Base-by-base conservation (phyloP, 495 filamentous ascomycete genomes). In the Tuber brumale region DNA sequence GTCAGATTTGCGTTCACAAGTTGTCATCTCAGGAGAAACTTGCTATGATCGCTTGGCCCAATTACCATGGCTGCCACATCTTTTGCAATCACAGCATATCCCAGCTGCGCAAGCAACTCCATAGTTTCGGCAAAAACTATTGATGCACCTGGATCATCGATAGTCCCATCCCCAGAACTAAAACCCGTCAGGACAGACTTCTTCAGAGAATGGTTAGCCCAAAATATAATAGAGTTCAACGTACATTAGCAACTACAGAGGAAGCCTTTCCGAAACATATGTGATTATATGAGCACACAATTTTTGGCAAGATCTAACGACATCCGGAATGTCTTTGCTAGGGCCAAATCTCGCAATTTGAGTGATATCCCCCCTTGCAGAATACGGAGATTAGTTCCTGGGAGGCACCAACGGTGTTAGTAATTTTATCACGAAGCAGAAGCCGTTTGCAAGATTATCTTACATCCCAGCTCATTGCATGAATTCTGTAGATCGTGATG, bases 281-380 rank as follows among this genome's bases (percentile, higher is more conserved):
- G 85, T 84, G 42, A 86, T 81, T 69, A 93, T 87, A 6, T 87
- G 87, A 43, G 86, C 86, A 71, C 92, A 87, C 82, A 96, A 91
- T 80, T 92, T 90, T 12, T 89, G 89, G 77, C 94, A 97, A 14
- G 92, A 89, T 71, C 92, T 89, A 72, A 96, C 86, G 4, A 94
- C 92, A 71, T 93, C 92, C 0, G 90, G 89, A 70, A 95, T 94
- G 41, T 93, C 93, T 85, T 96, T 96, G 51, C 92, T 89, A 0
- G 93, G 93, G 77, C 96, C 93, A 81, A 97, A 97, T 23, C 93
- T 90, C 12, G 93, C 91, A 61, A 95, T 89, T 82, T 97, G 93
- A 48, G 91, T 86, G 77, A 97, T 92, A 82, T 95, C 96, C 74
- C 90, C 86, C 85, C 93, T 90, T 16, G 88, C 87, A 7, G 93